These are phyloP conservation scores for Cryptosporidium sp. DNA, from an alignment of 169 alveolate genomes.

Conservation along the genomic window DNA sequence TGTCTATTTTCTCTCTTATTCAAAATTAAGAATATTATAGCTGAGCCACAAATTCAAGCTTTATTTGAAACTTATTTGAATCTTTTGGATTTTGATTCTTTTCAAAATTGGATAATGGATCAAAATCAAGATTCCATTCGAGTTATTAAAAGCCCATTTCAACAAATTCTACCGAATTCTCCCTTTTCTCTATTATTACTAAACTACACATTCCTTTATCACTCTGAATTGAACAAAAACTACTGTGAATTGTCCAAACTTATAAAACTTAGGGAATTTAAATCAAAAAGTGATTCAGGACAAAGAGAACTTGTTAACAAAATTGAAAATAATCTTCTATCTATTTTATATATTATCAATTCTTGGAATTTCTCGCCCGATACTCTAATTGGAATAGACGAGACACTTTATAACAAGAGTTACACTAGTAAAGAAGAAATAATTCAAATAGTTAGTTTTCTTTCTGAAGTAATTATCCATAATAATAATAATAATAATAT, in stretches of 20 bases:
- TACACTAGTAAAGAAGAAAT: background rate
- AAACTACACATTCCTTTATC: slow-evolving; percentile 11
- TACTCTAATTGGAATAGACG: background rate
- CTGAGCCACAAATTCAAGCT: background rate
- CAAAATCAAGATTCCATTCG: background rate
- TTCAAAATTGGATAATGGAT: slow-evolving; percentile 4
- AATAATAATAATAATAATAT: background rate
- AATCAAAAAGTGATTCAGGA: background rate
- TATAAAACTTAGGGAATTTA: background rate
- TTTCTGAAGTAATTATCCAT: background rate
- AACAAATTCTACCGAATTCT: slow-evolving; percentile 27
- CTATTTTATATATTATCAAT: background rate
- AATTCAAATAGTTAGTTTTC: background rate
- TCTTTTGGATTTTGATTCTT: background rate
- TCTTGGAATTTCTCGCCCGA: slow-evolving; percentile 5
- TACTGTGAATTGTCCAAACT: background rate
- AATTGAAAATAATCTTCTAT: background rate
- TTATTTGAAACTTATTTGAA: background rate
- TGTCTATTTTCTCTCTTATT: background rate
- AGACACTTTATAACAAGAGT: background rate
- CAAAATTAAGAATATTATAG: background rate
- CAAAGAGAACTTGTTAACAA: background rate
- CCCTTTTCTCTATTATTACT: slow-evolving; percentile 18
- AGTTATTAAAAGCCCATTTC: slow-evolving; percentile 1
- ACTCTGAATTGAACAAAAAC: background rate